Percentiles rank a stretch among this genome's conserved stretches.
Conservation (phyloP, 345 rosid species). For the Citrus maxima region DNA sequence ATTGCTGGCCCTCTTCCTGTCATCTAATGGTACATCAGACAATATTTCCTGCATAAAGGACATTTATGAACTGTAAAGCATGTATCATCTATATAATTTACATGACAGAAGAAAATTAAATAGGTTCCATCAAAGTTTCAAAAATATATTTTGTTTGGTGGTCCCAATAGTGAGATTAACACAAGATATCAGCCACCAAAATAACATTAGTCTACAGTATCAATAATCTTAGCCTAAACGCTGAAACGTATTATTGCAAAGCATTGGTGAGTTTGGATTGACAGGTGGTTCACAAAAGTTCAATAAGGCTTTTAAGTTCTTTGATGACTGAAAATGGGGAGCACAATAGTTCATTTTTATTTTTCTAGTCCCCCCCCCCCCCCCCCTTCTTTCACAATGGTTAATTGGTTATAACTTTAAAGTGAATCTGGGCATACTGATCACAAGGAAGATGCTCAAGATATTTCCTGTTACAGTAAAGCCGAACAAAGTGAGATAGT, state of each 20-base stretch:
- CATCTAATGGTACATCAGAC: conserved; percentile 81
- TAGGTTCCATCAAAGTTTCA: neutral
- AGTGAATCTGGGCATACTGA: neutral
- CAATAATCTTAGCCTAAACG: neutral
- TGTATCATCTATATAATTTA: conserved; percentile 10
- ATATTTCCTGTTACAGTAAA: neutral
- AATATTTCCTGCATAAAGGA: conserved; percentile 68
- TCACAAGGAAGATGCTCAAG: neutral
- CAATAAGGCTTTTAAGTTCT: neutral
- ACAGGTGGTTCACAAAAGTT: neutral
- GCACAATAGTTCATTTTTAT: neutral
- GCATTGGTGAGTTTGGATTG: neutral
- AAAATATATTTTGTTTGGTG: neutral
- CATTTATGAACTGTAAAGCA: conserved; percentile 1
- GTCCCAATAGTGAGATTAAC: neutral
- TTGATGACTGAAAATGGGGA: neutral
- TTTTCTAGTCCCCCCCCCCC: no score
- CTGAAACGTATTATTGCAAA: neutral
- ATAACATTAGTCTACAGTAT: neutral
- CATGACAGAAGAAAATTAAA: neutral
- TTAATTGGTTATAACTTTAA: neutral
- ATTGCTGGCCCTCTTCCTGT: conserved; percentile 47
- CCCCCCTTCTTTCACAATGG: neutral
- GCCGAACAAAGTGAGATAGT: neutral
- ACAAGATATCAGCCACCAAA: neutral